A percentile compares a stretch with the other conserved stretches of the same genome.
phyloP scores from a whole-genome alignment of 352 stramenopile species.

The Pythium scleroteichum region DNA sequence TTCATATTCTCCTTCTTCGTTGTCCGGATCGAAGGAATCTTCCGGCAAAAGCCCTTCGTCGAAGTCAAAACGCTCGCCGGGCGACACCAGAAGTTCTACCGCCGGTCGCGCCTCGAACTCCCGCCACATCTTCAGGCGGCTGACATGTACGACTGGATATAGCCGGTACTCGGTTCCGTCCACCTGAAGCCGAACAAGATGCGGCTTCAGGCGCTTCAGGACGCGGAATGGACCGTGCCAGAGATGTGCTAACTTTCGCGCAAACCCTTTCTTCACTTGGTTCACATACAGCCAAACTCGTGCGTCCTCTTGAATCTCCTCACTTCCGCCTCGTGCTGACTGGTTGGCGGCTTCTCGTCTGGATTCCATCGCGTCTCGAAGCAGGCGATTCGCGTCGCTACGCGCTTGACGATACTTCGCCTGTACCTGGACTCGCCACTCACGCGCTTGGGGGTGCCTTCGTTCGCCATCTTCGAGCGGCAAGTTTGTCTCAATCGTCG shows the following conservation, averaged over 20 bases:
- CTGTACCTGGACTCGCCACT: conserved; percentile 1
- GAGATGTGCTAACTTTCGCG: conserved; percentile 24
- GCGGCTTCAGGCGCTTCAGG: conserved; percentile 4
- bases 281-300: conserved; percentile 33
- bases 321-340: background rate
- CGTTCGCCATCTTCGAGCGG: background rate
- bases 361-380: conserved; percentile 10
- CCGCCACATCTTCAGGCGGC: conserved; percentile 15
- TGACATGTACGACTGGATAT: conserved; percentile 19
- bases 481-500: background rate
- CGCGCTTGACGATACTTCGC: background rate
- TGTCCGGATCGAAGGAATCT: conserved; percentile 23
- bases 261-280: conserved; percentile 15
- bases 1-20: conserved; percentile 22
- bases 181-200: conserved; percentile 12
- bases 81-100: conserved; percentile 3
- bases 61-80: conserved; percentile 21
- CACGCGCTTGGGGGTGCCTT: background rate
- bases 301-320: conserved; percentile 4
- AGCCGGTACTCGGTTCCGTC: conserved; percentile 7
- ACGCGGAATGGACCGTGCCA: conserved; percentile 31
- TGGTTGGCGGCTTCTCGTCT: too few species aligned
- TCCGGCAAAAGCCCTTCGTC: conserved; percentile 26
- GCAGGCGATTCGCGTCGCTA: conserved; percentile 10
- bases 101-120: conserved; percentile 1